Evolutionary conservation across 2,329 filamentous ascomycete species (phyloP), one percentile per base, ranked within the genome.

Genomic region (Orbilia quercus): DNA sequence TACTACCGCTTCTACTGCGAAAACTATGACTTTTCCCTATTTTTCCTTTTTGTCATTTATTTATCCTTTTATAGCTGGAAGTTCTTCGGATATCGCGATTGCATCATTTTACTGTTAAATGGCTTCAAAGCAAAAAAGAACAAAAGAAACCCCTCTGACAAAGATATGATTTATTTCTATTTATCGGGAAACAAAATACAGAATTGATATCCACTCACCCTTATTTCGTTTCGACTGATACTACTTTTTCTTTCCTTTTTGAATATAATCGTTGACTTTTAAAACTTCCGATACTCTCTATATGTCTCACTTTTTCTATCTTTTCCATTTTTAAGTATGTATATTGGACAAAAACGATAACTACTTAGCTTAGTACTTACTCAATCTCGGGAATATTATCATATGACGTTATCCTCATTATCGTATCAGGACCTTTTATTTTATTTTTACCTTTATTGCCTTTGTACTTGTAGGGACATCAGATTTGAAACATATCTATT

Each of bases 331-430:
- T 36, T 23, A 36, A 53, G 25, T 58, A 42, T 65, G 50, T 57
- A 59, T 59, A 54, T 34, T 54, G 36, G 50, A 40, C 12, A 12
- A n/a, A 53, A 38, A 18, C 6, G 25, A 20, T 42, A 16, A 25
- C 22, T 28, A 42, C 31, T 16, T n/a, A n/a, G n/a, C n/a, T n/a
- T n/a, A n/a, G n/a, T n/a, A n/a, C n/a, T n/a, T n/a, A n/a, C n/a
- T n/a, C n/a, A n/a, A n/a, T n/a, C 14, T 23, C 9, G 34, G n/a
- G 38, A 51, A 54, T n/a, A n/a, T 20, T 58, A 67, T 67, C 53
- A 53, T 58, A 67, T 67, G 63, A 67, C 63, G 53, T 59, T 67
- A 53, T 67, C 63, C 63, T 67, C 63, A 67, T 67, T 67, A 51
- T 67, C 63, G 63, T 67, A 67, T 59, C 63, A 67, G 20, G 22